Evolutionary conservation across 129 eudicot genomes (phyloP), one percentile per base, ranked within the genome.

Genomic region (Kitagawia praeruptora): DNA sequence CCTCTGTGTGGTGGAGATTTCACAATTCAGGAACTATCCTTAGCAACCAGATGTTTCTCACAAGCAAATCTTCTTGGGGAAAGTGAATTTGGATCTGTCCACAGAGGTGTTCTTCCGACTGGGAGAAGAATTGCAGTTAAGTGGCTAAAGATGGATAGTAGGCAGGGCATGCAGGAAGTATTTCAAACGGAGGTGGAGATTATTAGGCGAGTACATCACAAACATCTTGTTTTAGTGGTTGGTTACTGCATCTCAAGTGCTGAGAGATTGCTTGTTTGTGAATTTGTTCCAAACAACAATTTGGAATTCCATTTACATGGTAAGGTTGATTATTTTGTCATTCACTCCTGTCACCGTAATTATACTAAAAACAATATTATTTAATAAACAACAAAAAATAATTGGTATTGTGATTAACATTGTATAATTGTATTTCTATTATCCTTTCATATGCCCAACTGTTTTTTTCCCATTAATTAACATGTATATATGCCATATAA

Each of bases 21-120:
- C 76, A 91, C 89, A 5, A 85, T 86, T 76, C 89, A 88, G 84
- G 98, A 91, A 45, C 85, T 94, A 82, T 92, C 82, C 69, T 54
- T 78, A 61, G 97, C 98, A 78, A 89, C 98, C 38, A 80, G 83
- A 31, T 81, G 85, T 83, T 95, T 95, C 81, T 82, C 97, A n/a
- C 61, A 79, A 25, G 56, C 84, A 76, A 95, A 92, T 77, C 89
- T 95, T 54, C 94, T 95, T 75, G 98, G 97, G 84, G 92, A 89
- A 86, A 97, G 98, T 75, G 96, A 93, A 73, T 95, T 90, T 84
- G 97, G 98, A 74, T 90, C 83, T 87, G 98, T 95, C 15, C 91
- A 90, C 76, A 95, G 89, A 85, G 98, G 98, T 71, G 87, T 90
- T 15, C 91, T 95, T 58, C 80, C 83, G 27, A 87, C 81, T 80